Evolutionary conservation across 2,329 filamentous ascomycete species (phyloP).

Genomic region (Daldinia sp.): DNA sequence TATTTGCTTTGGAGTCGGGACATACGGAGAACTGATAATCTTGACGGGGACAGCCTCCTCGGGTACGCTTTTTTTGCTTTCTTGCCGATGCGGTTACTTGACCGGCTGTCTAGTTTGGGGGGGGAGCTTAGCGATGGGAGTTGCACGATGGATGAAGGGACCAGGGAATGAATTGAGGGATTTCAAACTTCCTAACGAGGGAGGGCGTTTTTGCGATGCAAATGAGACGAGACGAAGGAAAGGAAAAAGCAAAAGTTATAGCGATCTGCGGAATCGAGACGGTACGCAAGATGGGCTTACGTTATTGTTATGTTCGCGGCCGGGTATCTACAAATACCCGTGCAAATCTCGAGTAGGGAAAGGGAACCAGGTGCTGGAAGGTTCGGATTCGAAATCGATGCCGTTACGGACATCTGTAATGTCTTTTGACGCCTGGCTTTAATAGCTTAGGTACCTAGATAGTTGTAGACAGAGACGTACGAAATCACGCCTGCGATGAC

Average conservation of each 20-base stretch:
- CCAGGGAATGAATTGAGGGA: background rate
- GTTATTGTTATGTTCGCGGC: conserved; percentile 3
- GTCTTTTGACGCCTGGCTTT: background rate
- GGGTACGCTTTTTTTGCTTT: conserved; percentile 26
- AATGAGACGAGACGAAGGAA: background rate
- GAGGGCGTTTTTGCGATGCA: background rate
- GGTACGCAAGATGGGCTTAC: background rate
- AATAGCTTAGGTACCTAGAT: background rate
- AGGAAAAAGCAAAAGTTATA: background rate
- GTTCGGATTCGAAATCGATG: conserved; percentile 4
- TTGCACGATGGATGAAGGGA: background rate
- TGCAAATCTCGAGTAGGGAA: background rate
- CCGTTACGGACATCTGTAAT: background rate
- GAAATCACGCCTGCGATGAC: conserved; percentile 32
- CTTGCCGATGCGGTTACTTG: conserved; percentile 11
- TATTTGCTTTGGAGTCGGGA: conserved; percentile 29
- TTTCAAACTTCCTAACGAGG: background rate
- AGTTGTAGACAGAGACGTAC: conserved; percentile 11
- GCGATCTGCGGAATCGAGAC: background rate
- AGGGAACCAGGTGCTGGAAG: background rate
- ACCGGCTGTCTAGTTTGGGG: background rate
- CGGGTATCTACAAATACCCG: background rate
- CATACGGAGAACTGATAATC: conserved; percentile 11
- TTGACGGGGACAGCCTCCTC: conserved; percentile 18
- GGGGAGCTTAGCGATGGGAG: conserved; percentile 3